Evolutionary conservation across 148 eudicot species (phyloP), one percentile per base, ranked within the genome.

Genomic region (Chenopodium berlandieri): DNA sequence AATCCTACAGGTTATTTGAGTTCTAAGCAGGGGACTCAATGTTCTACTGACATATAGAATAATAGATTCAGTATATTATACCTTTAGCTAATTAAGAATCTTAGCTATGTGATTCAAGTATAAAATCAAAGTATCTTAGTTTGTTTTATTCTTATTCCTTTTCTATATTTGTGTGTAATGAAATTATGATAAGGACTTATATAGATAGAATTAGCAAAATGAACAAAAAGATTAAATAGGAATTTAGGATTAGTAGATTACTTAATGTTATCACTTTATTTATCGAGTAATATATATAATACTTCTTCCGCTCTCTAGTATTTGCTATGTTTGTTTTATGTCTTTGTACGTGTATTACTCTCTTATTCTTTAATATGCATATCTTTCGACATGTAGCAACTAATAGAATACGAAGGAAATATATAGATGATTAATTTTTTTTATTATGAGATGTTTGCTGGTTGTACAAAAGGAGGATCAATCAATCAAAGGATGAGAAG

Each of bases 1-100:
- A 79, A 88, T 71, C 90, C 90, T 12, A 73, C 93, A 44, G 88
- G 87, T 69, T 90, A 86, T 2, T 76, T 90, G 74, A 90, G 79
- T 69, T 80, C 89, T 23, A 89, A 77, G 82, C 92, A 83, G 77
- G 94, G 98, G 47, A 81, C 89, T 83, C 89, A 86, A 85, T 94
- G 98, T 87, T 92, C 94, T 54, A 92, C 97, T 14, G 82, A 87
- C 20, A 71, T 93, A 65, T 91, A 88, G 89, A 56, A 23, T 71
- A 91, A 60, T 91, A 88, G 89, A 47, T 31, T 76, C 17, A 27
- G 63, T 12, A 72, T 56, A 67, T 6, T 56, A 17, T 5, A 27
- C 17, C 14, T 2, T 16, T 67, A 30, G 40, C 71, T 32, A 27
- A 27, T 27, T 27, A 17, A 20, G 52, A 44, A 71, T 32, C 44